phyloP scores from a whole-genome alignment of 768 basidiomycete genomes.

The Rhodotorula toruloides region DNA sequence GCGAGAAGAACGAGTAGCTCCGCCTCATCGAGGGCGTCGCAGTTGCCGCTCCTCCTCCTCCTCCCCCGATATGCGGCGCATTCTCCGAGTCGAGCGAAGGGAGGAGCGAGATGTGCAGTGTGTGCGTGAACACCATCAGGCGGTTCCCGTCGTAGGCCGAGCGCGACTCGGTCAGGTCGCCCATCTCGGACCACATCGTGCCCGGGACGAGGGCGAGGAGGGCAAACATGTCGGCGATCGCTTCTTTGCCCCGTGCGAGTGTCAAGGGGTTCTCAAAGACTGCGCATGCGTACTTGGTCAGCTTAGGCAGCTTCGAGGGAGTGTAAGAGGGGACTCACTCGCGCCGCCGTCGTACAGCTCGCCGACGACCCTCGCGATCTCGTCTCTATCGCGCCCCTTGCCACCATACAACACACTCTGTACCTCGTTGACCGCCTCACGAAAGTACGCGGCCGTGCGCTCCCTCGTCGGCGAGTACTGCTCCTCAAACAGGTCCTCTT shows the following conservation, averaged over 20 bases:
- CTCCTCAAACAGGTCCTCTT: too few species aligned
- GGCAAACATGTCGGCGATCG: conserved; percentile 30
- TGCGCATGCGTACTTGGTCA: neutral
- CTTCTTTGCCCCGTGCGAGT: conserved; percentile 18
- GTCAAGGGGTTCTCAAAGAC: conserved; percentile 37
- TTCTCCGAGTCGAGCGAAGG: conserved; percentile 50
- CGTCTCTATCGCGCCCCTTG: conserved; percentile 10
- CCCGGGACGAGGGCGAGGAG: conserved; percentile 29
- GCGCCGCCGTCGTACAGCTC: conserved; percentile 15
- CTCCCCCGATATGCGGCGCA: conserved; percentile 32
- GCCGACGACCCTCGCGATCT: conserved; percentile 8
- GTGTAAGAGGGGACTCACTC: conserved; percentile 1
- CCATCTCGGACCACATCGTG: conserved; percentile 32
- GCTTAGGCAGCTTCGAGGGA: neutral
- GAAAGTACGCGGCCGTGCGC: conserved; percentile 5
- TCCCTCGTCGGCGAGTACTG: too few species aligned
- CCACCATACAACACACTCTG: conserved; percentile 28
- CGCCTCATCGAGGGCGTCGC: conserved; percentile 8
- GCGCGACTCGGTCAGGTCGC: conserved; percentile 17
- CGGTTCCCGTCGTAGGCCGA: conserved; percentile 57
- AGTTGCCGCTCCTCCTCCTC: neutral
- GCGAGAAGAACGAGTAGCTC: conserved; percentile 31
- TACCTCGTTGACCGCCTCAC: conserved; percentile 13
- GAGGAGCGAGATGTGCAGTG: conserved; percentile 67
- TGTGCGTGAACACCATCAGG: conserved; percentile 71